Evolutionary conservation across 78 protist species (phyloP).

Genomic region (Acrasis kona): DNA sequence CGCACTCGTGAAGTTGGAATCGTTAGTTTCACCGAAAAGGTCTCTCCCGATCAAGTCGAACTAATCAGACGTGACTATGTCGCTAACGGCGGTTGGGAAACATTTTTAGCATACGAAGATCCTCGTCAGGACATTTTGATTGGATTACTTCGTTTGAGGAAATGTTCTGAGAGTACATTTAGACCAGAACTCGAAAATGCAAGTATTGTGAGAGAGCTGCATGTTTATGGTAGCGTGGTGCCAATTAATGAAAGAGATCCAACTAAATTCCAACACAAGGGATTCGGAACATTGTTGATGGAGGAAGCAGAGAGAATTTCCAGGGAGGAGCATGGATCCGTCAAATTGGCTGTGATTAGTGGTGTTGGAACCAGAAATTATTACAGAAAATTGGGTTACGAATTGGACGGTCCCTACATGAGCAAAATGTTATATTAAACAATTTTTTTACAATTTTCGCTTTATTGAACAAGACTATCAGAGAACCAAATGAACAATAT

Average conservation of each 20-base stretch:
- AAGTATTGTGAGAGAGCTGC: conserved; percentile 93
- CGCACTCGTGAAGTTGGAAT: conserved; percentile 80
- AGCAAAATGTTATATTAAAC: conserved; percentile 22
- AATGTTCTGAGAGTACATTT: conserved; percentile 30
- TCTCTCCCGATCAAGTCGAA: conserved; percentile 69
- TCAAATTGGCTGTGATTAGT: conserved; percentile 76
- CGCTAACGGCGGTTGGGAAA: conserved; percentile 94
- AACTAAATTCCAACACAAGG: conserved; percentile 76
- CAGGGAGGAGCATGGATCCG: conserved; percentile 71
- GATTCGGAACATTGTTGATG: conserved; percentile 87
- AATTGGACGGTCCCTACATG: conserved; percentile 76
- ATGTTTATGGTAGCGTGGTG: conserved; percentile 86
- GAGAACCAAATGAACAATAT: too few relatives aligned
- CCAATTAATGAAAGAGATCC: conserved; percentile 64
- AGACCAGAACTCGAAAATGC: neutral
- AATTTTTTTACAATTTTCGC: too few relatives aligned
- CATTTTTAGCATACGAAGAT: conserved; percentile 90
- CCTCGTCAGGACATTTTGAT: conserved; percentile 82
- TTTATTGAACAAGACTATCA: too few relatives aligned
- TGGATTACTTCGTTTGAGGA: conserved; percentile 82
- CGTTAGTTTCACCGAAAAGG: conserved; percentile 37
- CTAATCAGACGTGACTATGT: conserved; percentile 87
- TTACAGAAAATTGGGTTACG: conserved; percentile 89
- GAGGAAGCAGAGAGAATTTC: conserved; percentile 93
- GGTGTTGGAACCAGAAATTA: conserved; percentile 94